Evolutionary conservation across 352 stramenopile genomes (phyloP).

Genomic region (Globisporangium canariense): DNA sequence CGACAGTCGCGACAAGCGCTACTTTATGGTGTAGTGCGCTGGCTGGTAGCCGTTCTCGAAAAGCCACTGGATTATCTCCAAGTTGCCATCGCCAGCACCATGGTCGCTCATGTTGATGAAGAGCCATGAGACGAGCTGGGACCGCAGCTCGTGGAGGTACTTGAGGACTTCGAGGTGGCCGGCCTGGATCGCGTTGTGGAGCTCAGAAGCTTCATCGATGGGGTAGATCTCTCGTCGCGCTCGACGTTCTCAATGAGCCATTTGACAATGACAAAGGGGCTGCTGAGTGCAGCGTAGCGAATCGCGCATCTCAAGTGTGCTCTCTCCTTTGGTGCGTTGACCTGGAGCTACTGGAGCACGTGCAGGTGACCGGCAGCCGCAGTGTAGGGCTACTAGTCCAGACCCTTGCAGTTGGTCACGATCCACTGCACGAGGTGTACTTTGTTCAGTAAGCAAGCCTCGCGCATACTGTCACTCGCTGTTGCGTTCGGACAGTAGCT

Average conservation of each 20-base stretch:
- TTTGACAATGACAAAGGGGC: neutral
- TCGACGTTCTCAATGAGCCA: neutral
- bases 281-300: too few relatives aligned
- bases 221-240: neutral
- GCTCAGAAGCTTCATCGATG: neutral
- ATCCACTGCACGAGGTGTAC: constrained; percentile 4
- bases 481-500: too few relatives aligned
- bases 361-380: neutral
- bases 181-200: neutral
- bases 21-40: too few relatives aligned
- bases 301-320: too few relatives aligned
- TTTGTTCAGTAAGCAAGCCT: neutral
- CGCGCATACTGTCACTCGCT: too few relatives aligned
- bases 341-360: constrained; percentile 2
- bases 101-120: neutral
- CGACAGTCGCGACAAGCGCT: too few relatives aligned
- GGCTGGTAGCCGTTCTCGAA: neutral
- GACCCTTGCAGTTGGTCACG: neutral
- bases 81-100: neutral
- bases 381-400: neutral
- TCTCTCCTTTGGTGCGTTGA: neutral
- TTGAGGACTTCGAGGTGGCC: neutral
- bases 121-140: neutral
- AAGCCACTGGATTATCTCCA: constrained; percentile 1
- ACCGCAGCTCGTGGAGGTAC: neutral